Conservation (phyloP, 140 eudicot genomes). For the Stevia rebaudiana region DNA sequence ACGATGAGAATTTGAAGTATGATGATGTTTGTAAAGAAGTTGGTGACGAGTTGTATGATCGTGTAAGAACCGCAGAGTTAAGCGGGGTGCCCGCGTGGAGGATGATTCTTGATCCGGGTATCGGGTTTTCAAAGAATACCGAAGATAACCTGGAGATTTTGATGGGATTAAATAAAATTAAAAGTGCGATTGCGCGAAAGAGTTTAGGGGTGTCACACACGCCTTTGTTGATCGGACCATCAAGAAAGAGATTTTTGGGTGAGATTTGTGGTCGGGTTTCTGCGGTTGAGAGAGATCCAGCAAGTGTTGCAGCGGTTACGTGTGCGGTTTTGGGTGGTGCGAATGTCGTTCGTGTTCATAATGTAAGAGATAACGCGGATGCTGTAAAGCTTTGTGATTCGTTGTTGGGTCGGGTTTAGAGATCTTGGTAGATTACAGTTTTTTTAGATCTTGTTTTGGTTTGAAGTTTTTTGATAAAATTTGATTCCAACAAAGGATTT, state of each 20-base stretch:
- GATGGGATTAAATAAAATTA: conserved; percentile 48
- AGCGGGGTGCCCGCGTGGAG: conserved; percentile 88
- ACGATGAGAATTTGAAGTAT: conserved; percentile 56
- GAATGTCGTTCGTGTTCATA: conserved; percentile 87
- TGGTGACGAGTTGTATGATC: conserved; percentile 47
- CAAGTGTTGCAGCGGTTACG: conserved; percentile 64
- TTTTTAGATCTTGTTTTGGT: neutral
- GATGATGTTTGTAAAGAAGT: conserved; percentile 68
- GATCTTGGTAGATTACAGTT: conserved; percentile 1
- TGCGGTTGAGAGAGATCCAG: conserved; percentile 74
- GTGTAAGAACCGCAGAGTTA: conserved; percentile 61
- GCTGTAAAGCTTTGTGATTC: conserved; percentile 88
- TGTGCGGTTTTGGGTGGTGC: conserved; percentile 78
- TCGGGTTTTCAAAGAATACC: conserved; percentile 84
- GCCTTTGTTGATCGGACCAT: conserved; percentile 77
- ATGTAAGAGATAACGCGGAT: conserved; percentile 54
- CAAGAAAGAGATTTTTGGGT: conserved; percentile 84
- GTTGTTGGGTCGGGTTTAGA: conserved; percentile 34
- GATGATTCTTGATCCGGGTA: conserved; percentile 76
- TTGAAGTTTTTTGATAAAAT: too few species aligned
- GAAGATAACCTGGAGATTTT: conserved; percentile 75
- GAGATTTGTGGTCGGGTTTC: conserved; percentile 51
- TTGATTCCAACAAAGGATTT: neutral
- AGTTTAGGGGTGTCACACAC: conserved; percentile 61
- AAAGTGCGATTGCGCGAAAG: conserved; percentile 58